Conservation (phyloP, 768 basidiomycete species). For the Xerocomellus intermedius region DNA sequence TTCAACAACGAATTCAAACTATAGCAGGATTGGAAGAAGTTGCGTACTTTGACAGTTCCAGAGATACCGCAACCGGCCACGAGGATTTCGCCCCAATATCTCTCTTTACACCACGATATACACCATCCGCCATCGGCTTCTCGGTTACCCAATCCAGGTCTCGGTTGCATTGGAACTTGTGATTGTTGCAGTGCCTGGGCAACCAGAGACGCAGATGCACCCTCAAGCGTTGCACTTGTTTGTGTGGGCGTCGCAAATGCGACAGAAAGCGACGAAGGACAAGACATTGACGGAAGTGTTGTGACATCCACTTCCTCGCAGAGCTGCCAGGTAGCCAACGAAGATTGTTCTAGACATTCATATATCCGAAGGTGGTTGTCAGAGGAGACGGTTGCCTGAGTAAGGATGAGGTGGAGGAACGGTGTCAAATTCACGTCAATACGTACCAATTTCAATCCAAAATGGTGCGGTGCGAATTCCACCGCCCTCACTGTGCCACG, state of each 20-base stretch:
- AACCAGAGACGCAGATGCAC: slow-evolving; percentile 55
- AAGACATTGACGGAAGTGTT: slow-evolving; percentile 43
- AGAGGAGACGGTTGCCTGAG: slow-evolving; percentile 81
- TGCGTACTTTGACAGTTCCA: slow-evolving; percentile 71
- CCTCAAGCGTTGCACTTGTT: slow-evolving; percentile 52
- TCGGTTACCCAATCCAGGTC: slow-evolving; percentile 54
- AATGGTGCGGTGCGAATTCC: slow-evolving; percentile 84
- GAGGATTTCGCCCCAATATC: slow-evolving; percentile 91
- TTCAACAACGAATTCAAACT: neutral
- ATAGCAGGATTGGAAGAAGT: neutral
- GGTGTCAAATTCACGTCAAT: neutral
- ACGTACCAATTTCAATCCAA: slow-evolving; percentile 84
- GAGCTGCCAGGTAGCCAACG: slow-evolving; percentile 71
- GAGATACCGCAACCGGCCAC: slow-evolving; percentile 72
- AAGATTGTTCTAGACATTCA: slow-evolving; percentile 79
- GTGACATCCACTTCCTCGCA: slow-evolving; percentile 75
- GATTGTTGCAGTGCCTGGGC: slow-evolving; percentile 63
- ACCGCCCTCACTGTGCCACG: slow-evolving; percentile 82
- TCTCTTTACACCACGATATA: slow-evolving; percentile 93
- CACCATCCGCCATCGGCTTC: slow-evolving; percentile 94
- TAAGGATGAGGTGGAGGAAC: neutral
- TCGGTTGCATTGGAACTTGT: slow-evolving; percentile 32
- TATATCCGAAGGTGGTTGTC: slow-evolving; percentile 89
- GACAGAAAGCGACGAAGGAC: slow-evolving; percentile 49
- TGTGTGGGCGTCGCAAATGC: slow-evolving; percentile 74